These are phyloP conservation scores for Xanthoconium purpureum DNA, from an alignment of 768 basidiomycete genomes.

Conservation along the genomic window DNA sequence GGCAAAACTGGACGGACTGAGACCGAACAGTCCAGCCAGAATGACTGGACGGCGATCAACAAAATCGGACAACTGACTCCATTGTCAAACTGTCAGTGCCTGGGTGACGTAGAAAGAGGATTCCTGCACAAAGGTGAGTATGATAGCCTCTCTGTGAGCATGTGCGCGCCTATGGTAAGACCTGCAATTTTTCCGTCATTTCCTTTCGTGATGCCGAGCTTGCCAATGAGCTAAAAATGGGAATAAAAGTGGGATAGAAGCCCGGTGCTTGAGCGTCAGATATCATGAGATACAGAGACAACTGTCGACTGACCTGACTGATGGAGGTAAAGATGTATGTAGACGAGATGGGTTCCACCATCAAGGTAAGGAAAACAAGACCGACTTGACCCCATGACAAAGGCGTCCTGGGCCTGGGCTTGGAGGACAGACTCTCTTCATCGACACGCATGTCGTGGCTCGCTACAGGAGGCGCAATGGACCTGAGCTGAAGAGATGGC, in stretches of 20 bases:
- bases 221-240: too few relatives aligned
- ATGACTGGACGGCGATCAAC: slow-evolving; percentile 61
- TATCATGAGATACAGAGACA: too few relatives aligned
- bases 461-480: too few relatives aligned
- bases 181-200: slow-evolving; percentile 63
- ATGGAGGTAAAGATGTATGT: too few relatives aligned
- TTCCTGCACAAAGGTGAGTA: slow-evolving; percentile 38
- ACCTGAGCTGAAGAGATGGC: too few relatives aligned
- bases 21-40: slow-evolving; percentile 51
- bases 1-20: slow-evolving; percentile 48
- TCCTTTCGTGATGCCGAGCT: slow-evolving; percentile 61
- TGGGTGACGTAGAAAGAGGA: slow-evolving; percentile 61
- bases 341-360: slow-evolving; percentile 59
- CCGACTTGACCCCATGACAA: too few relatives aligned
- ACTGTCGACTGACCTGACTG: too few relatives aligned
- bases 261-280: too few relatives aligned
- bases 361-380: slow-evolving; percentile 44
- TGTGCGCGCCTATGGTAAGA: slow-evolving; percentile 41
- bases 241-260: too few relatives aligned
- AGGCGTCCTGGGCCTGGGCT: too few relatives aligned
- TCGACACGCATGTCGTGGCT: too few relatives aligned
- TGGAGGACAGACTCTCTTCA: too few relatives aligned
- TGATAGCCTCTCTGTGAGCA: neutral
- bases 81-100: slow-evolving; percentile 55
- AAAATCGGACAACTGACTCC: slow-evolving; percentile 60